Conservation (phyloP, 2,329 filamentous ascomycete genomes). For the Neocatenulostroma microsporum region DNA sequence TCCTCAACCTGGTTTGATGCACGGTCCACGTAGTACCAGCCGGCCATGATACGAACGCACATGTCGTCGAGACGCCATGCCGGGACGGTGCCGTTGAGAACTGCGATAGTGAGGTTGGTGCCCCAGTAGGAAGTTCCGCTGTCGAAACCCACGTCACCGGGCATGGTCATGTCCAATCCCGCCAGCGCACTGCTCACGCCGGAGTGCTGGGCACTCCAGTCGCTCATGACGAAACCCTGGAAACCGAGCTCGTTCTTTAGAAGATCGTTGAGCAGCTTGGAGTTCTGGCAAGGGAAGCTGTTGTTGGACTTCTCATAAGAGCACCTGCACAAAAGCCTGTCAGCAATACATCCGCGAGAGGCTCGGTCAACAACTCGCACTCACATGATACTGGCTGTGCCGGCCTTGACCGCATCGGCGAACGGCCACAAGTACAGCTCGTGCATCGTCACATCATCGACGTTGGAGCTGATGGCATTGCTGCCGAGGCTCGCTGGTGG, state of each 20-base stretch:
- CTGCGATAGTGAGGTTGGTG: constrained; percentile 73
- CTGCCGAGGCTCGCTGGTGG: constrained; percentile 44
- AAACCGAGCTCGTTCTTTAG: constrained; percentile 75
- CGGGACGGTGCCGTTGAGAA: constrained; percentile 81
- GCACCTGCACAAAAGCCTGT: no score
- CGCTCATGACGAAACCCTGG: constrained; percentile 65
- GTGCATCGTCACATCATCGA: constrained; percentile 54
- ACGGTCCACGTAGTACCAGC: constrained; percentile 56
- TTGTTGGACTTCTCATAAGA: constrained; percentile 74
- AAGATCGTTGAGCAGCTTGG: constrained; percentile 63
- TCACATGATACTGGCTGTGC: constrained; percentile 42
- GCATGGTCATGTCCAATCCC: constrained; percentile 83
- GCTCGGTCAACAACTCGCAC: no score
- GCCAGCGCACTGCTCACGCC: constrained; percentile 59
- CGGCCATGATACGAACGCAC: constrained; percentile 69
- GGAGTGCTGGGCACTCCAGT: constrained; percentile 63
- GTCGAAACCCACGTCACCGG: constrained; percentile 70
- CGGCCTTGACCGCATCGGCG: constrained; percentile 43
- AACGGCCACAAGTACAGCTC: constrained; percentile 37
- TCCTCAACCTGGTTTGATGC: constrained; percentile 47
- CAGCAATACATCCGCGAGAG: no score
- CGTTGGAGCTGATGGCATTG: constrained; percentile 52
- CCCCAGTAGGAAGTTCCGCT: constrained; percentile 47
- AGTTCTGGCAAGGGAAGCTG: constrained; percentile 72
- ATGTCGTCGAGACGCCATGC: constrained; percentile 84